Percentiles rank a stretch among this genome's conserved stretches.
Evolutionary conservation across 148 eudicot genomes (phyloP).

Genomic region (Talinum fruticosum): DNA sequence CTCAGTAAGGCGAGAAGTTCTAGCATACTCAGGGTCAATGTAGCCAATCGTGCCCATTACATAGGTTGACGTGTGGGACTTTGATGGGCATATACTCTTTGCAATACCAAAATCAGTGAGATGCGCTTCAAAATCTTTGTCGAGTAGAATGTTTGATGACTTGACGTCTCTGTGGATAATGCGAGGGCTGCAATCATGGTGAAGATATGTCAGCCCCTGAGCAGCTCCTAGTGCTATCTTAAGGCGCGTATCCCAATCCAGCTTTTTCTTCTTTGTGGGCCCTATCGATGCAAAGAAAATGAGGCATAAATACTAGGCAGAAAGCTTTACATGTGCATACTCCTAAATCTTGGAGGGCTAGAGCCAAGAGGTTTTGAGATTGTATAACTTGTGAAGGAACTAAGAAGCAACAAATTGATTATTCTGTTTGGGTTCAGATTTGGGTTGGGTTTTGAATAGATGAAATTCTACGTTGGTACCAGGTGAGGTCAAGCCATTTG

Average conservation of each 20-base stretch:
- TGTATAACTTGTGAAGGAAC: no score
- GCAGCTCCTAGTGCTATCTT: constrained; percentile 88
- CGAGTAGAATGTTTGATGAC: constrained; percentile 89
- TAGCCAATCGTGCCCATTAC: constrained; percentile 98
- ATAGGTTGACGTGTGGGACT: constrained; percentile 83
- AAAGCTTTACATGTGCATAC: no score
- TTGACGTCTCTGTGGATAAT: constrained; percentile 95
- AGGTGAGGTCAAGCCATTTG: background rate
- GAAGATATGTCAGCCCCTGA: constrained; percentile 96
- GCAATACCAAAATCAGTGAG: constrained; percentile 98
- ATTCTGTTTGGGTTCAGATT: background rate
- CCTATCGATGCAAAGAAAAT: constrained; percentile 50
- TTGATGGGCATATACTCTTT: constrained; percentile 71
- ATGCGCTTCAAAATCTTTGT: constrained; percentile 90
- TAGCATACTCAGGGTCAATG: constrained; percentile 97
- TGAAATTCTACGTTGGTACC: background rate
- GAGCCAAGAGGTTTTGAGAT: no score
- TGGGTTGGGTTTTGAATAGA: background rate
- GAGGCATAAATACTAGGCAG: no score
- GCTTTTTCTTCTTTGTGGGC: constrained; percentile 76
- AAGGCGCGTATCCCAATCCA: constrained; percentile 89
- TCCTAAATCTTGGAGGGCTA: no score
- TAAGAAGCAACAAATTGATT: no score
- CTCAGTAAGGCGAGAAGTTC: constrained; percentile 93
- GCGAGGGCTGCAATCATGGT: constrained; percentile 95